Base-by-base conservation (phyloP, 495 filamentous ascomycete genomes). In the Umbilicaria muhlenbergii region DNA sequence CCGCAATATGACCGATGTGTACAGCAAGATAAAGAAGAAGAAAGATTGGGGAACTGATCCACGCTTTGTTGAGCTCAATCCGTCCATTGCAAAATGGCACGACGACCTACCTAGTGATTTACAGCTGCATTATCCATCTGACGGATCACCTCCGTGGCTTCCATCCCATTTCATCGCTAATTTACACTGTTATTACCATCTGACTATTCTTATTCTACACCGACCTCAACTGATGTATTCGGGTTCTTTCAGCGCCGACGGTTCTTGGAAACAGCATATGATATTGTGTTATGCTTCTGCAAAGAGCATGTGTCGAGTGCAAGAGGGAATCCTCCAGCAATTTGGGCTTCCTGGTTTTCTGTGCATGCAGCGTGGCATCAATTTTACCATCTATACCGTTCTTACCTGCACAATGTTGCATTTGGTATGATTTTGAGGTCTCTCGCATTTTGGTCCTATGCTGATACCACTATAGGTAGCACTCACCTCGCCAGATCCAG, bases 341-440 rank as follows among this genome's bases (percentile, higher is more conserved):
- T 93, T 81, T 58, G 86, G 87, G 1, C 61, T 94, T 37, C 70
- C 74, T 37, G 92, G 91, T 1, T 67, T 96, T 2, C 70, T 88
- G 45, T 92, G 80, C 67, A 96, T 98, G 91, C 79, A 86, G 56
- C 71, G 91, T 48, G 91, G 91, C 32, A 85, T 95, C 53, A 94
- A 86, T 64, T 95, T 94, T 58, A 86, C 87, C 16, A 92, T 98
- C 16, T 98, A 98, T 54, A 77, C 77, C 35, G 73, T 94, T 21
- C 67, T 98, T 33, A 94, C 85, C 11, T 95, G 87, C 66, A 91
- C 87, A 24, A 91, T 95, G 67, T 71, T 98, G 45, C 92, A 98
- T 64, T 62, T 98, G 63, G 91, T 98, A 67, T 58, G 84, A 65
- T 34, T 5, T 14, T 40, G 35, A 44, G 37, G 17, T 11, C 14